phyloP scores from a whole-genome alignment of 495 filamentous ascomycete species.

The Penicillium coffeae region DNA sequence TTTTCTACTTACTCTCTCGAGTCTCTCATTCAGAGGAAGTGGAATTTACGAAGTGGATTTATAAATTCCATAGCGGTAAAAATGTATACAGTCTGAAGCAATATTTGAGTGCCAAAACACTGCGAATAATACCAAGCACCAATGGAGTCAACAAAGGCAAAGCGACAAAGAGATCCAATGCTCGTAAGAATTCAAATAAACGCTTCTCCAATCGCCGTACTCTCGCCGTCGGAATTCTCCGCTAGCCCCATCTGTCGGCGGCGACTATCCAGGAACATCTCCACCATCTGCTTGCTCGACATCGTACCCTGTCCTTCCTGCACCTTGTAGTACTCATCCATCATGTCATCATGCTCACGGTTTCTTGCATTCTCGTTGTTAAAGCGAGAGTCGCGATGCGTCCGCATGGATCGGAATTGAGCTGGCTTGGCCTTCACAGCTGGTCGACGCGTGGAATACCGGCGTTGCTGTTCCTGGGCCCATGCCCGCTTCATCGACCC shows the following conservation, averaged over 20 bases:
- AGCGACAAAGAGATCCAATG: neutral
- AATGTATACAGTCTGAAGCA: too few relatives aligned
- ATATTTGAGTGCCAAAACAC: neutral
- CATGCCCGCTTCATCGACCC: constrained; percentile 20
- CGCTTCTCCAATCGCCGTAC: neutral
- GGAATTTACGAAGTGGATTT: too few relatives aligned
- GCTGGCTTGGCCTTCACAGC: constrained; percentile 19
- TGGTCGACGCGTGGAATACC: constrained; percentile 31
- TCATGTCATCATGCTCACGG: constrained; percentile 19
- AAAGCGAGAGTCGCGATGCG: constrained; percentile 13
- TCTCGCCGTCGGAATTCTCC: constrained; percentile 1
- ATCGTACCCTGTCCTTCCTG: constrained; percentile 28
- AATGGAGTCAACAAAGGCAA: neutral
- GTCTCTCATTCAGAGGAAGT: too few relatives aligned
- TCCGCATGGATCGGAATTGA: constrained; percentile 30
- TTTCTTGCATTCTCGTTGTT: constrained; percentile 33
- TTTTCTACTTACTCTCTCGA: too few relatives aligned
- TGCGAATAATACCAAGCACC: neutral
- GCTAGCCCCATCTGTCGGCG: constrained; percentile 37
- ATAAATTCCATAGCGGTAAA: too few relatives aligned
- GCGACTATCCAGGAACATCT: constrained; percentile 55
- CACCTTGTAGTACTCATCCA: constrained; percentile 17
- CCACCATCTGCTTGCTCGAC: constrained; percentile 57
- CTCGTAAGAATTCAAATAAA: neutral
- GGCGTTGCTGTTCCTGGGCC: constrained; percentile 32